phyloP scores from a whole-genome alignment of 352 stramenopile genomes.

The Pythium grandisporangium region DNA sequence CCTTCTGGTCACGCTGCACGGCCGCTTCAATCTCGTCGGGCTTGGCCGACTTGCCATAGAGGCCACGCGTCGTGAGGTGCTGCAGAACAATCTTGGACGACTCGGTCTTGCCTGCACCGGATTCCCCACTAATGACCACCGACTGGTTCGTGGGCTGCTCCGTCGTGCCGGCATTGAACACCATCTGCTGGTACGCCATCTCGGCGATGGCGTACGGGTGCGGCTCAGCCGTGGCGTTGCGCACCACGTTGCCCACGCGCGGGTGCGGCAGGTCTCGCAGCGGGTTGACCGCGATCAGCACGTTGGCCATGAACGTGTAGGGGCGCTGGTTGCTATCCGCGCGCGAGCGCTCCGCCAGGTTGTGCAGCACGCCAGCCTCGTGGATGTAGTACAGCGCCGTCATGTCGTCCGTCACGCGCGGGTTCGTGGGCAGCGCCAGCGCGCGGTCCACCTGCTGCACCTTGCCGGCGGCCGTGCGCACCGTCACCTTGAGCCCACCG shows the following conservation, averaged over 20 bases:
- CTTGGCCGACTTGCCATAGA: conserved; percentile 81
- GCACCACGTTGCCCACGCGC: conserved; percentile 66
- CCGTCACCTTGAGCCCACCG: conserved; percentile 77
- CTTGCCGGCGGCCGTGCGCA: conserved; percentile 74
- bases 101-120: conserved; percentile 85
- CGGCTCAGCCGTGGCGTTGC: conserved; percentile 56
- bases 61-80: conserved; percentile 75
- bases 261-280: conserved; percentile 78
- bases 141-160: conserved; percentile 84
- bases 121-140: conserved; percentile 82
- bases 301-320: conserved; percentile 93
- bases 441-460: conserved; percentile 79
- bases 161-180: conserved; percentile 79
- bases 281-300: conserved; percentile 90
- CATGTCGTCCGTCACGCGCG: conserved; percentile 88
- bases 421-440: conserved; percentile 66
- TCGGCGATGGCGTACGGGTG: conserved; percentile 86
- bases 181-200: conserved; percentile 90
- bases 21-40: conserved; percentile 52
- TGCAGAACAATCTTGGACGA: conserved; percentile 87
- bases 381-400: conserved; percentile 94
- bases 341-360: conserved; percentile 88
- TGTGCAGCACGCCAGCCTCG: conserved; percentile 92
- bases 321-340: conserved; percentile 77
- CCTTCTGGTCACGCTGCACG: conserved; percentile 18